Base-by-base conservation (phyloP, 768 basidiomycete genomes). In the Pluteus cervinus region DNA sequence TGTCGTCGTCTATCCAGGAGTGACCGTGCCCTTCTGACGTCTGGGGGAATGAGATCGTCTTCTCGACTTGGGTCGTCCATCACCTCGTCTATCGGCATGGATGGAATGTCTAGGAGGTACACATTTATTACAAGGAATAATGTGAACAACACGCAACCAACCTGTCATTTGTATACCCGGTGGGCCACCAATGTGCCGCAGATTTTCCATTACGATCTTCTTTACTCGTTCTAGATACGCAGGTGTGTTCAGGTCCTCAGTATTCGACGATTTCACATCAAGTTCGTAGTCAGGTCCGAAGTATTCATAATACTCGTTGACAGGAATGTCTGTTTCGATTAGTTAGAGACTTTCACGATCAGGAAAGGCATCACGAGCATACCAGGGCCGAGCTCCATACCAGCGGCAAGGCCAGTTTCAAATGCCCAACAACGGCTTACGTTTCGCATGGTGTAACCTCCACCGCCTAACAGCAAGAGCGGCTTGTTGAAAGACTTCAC, bases 271-370 rank as follows among this genome's bases (percentile, higher is more conserved):
- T 51, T 84, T 88, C 20, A 99, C 96, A 55, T 99, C 90, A 22
- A 99, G 74, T 55, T 92, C 79, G 53, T 98, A 97, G 52, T 94
- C 90, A 3, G 96, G 96, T 1, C 96, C 96, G 58, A 97, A 98
- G 60, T 98, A 98, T 55, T 98, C 94, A 54, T 93, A 98, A 63
- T 98, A 99, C 62, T 99, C 96, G 53, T 98, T 99, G 46, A 93
- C 84, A 2, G 96, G 96, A 37, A 99, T 94, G 54, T 89, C 94
- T 93, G 28, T 7, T 14, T 28, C 14, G 26, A 12, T 21, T 14
- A 18, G 7, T 36, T 22, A 40, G 16, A 12, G 12, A 16, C 15
- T 36, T 17, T 4, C 6, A n/a, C 2, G 10, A 17, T 8, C 9
- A 26, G 21, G 22, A 10, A n/a, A 8, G 16, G 18, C 5, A 12